phyloP scores from a whole-genome alignment of 1,139 yeast genomes.

The Suhomyces atakaporum region DNA sequence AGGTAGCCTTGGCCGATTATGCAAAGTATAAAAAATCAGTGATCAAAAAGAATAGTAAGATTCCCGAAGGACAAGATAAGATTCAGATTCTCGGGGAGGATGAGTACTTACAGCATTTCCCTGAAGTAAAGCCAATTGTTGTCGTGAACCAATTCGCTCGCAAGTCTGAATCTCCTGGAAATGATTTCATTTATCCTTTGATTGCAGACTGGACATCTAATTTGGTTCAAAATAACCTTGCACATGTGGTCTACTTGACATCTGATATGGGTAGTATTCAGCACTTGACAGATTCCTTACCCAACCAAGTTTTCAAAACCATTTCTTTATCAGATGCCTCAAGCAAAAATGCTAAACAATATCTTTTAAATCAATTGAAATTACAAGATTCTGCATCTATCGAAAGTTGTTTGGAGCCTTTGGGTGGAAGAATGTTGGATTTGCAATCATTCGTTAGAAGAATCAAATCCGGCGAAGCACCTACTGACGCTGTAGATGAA shows the following conservation, averaged over 20 bases:
- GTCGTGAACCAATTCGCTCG: constrained; percentile 73
- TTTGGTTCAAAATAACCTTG: constrained; percentile 73
- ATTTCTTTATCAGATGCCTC: constrained; percentile 82
- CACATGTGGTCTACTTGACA: constrained; percentile 86
- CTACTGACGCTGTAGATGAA: constrained; percentile 71
- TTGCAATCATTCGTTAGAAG: constrained; percentile 88
- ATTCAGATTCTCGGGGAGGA: constrained; percentile 60
- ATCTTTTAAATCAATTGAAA: constrained; percentile 62
- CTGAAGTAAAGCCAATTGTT: constrained; percentile 83
- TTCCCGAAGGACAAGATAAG: constrained; percentile 15
- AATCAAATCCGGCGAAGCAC: constrained; percentile 82
- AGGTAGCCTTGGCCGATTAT: constrained; percentile 57
- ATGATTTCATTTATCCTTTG: constrained; percentile 71
- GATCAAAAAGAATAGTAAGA: constrained; percentile 24
- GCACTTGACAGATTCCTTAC: constrained; percentile 67
- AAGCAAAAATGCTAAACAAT: constrained; percentile 65
- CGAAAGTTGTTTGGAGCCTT: constrained; percentile 63
- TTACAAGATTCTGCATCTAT: constrained; percentile 35
- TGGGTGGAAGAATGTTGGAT: constrained; percentile 96
- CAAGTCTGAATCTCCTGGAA: constrained; percentile 51
- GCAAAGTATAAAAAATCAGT: constrained; percentile 23
- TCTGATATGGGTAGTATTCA: constrained; percentile 81
- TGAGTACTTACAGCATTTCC: constrained; percentile 80
- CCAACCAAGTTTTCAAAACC: constrained; percentile 82
- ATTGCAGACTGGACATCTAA: constrained; percentile 88